Evolutionary conservation across 768 basidiomycete genomes (phyloP), one percentile per base, ranked within the genome.

Genomic region (Mycena maculata): DNA sequence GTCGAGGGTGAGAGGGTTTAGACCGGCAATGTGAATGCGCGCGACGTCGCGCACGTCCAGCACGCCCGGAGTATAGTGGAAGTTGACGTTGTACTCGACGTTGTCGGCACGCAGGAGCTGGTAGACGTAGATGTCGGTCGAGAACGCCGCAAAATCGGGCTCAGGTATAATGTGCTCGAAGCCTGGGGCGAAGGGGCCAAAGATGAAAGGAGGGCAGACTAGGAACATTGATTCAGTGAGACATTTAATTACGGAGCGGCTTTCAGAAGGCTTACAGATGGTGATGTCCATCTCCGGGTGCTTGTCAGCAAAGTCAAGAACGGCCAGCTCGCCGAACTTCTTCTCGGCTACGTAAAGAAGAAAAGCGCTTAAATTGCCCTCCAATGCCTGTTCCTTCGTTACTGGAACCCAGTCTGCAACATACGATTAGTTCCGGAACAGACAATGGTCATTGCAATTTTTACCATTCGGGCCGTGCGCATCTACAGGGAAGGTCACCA

Each of bases 121-220:
- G 44, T 71, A 67, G 23, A 74, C 47, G 56, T 53, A 69, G 27
- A 31, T 48, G 57, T 68, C 42, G 15, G 71, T 64, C 0, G 68
- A 71, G 52, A 70, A 68, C 18, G 68, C 16, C 15, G 53, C 36
- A 25, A 60, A 70, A 44, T 65, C 59, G 25, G 65, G 65, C 36
- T 67, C 67, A 7, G 70, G 68, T 5, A 69, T 38, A 22, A 74
- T 55, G 47, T 65, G 45, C 42, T 66, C 58, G 44, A 73, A 73
- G 28, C 71, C 69, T 30, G 69, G 71, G 2, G 73, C 74, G 56
- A 77, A 59, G 10, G 76, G 76, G 15, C 76, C 75, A 31, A 72
- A 72, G 49, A 76, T 60, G 58, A 60, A 77, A 0, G 71, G 56
- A 9, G 76, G 76, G 39, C 68, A 66, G 33, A 78, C 36, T 59